Percentiles rank a stretch among this genome's conserved stretches.
Conservation (phyloP, 371 early-diverging fungal species). For the Apophysomyces ossiformis region DNA sequence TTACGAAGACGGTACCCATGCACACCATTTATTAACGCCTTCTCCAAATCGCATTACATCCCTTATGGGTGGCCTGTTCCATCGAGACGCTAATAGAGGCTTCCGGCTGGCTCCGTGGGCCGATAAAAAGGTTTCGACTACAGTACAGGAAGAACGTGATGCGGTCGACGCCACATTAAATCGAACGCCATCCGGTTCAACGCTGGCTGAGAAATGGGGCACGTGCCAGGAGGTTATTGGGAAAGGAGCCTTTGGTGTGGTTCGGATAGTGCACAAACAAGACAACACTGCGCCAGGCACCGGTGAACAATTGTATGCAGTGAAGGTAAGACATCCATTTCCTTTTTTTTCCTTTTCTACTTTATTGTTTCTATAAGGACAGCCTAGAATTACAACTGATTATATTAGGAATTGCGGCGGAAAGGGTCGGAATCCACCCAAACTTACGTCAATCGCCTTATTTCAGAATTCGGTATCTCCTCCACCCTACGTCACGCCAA, state of each 20-base stretch:
- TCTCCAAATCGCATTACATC: constrained; percentile 39
- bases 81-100: constrained; percentile 13
- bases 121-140: constrained; percentile 30
- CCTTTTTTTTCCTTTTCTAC: background rate
- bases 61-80: constrained; percentile 34
- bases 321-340: constrained; percentile 45
- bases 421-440: constrained; percentile 55
- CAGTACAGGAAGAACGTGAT: constrained; percentile 35
- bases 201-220: constrained; percentile 50
- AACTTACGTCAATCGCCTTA: constrained; percentile 68
- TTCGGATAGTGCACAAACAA: constrained; percentile 47
- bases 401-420: constrained; percentile 63
- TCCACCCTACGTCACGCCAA: constrained; percentile 66
- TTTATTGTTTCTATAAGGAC: no score
- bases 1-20: constrained; percentile 37
- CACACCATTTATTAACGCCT: constrained; percentile 39
- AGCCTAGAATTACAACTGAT: background rate
- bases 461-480: constrained; percentile 75
- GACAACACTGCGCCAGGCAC: constrained; percentile 31
- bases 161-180: constrained; percentile 28
- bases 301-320: constrained; percentile 51
- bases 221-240: constrained; percentile 55
- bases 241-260: constrained; percentile 56
- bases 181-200: constrained; percentile 14
- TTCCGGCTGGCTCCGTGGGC: constrained; percentile 33